Base-by-base conservation (phyloP, 202 grass and related monocot genomes). In the Hordeum pubiflorum region DNA sequence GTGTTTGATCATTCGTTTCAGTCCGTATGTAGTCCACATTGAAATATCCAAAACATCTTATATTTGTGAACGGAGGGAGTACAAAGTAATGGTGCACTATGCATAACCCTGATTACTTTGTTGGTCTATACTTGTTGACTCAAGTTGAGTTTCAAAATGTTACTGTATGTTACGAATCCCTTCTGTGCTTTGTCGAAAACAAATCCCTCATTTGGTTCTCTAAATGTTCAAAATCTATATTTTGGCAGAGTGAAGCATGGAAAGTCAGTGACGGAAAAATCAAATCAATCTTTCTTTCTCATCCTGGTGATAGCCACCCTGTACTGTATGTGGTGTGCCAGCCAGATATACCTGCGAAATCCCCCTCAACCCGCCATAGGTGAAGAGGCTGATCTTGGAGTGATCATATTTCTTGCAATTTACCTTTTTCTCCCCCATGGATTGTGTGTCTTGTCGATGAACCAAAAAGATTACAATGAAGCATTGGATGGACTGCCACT, bases 331-430 rank as follows among this genome's bases (percentile, higher is more conserved):
- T 97, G 94, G 91, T 97, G 89, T 76, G 89, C 87, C 26, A 81
- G 78, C 83, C 91, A 97, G 75, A 97, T 94, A 92, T 97, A 97
- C 76, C 79, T 91, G 72, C 56, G 86, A 37, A 82, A 92, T 40
- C 89, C 91, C 40, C 86, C 83, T 67, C 91, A 86, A 48, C 87
- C 94, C 0, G 89, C 94, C 10, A 89, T 97, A 31, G 94, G 91
- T 81, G 94, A 97, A 94, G 94, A 97, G 80, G 94, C 94, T 79
- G 94, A 97, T 91, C 94, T 97, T 20, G 91, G 94, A 36, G 91
- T 97, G 43, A 84, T 97, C 36, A 79, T 97, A 4, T 97, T 97
- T 84, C 70, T 97, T 58, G 44, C 68, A 54, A 78, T 90, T 80
- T 97, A 92, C 72, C 91, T 94, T 78, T 94, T 97, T 71, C 87